A percentile compares a stretch with the other conserved stretches of the same genome.
Evolutionary conservation across 306 rosid genomes (phyloP).

Genomic region (Pyrus pyrifolia): DNA sequence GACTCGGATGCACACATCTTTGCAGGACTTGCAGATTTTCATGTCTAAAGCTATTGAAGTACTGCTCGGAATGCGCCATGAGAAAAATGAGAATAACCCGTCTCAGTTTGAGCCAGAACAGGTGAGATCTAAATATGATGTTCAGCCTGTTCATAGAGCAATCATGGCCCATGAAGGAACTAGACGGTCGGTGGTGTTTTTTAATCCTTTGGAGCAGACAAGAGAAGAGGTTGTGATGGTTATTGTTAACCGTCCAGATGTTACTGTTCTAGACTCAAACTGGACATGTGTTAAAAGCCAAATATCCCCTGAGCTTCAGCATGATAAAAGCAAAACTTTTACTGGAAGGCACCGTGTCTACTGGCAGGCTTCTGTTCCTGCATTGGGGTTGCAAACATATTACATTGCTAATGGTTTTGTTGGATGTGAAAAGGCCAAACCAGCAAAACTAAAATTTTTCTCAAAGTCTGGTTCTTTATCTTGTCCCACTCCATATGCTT

Average conservation of each 20-base stretch:
- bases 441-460: constrained; percentile 59
- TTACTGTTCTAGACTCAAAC: constrained; percentile 68
- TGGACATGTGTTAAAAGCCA: constrained; percentile 81
- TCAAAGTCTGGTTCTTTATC: constrained; percentile 38
- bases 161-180: constrained; percentile 53
- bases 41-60: constrained; percentile 87
- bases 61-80: constrained; percentile 75
- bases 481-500: constrained; percentile 75
- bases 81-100: constrained; percentile 65
- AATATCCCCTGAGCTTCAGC: constrained; percentile 75
- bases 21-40: constrained; percentile 86
- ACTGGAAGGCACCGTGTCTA: constrained; percentile 81
- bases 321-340: constrained; percentile 58
- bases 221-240: constrained; percentile 87
- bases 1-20: constrained; percentile 81
- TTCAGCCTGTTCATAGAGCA: constrained; percentile 73
- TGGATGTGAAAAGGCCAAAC: constrained; percentile 69
- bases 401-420: constrained; percentile 54
- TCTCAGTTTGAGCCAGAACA: constrained; percentile 73
- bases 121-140: constrained; percentile 83
- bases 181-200: constrained; percentile 55
- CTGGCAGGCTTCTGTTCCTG: constrained; percentile 79
- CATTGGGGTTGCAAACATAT: constrained; percentile 81
- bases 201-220: constrained; percentile 79
- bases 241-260: constrained; percentile 64